These are phyloP conservation scores for Filosporella fistucella DNA, from an alignment of 495 filamentous ascomycete species.

Conservation along the genomic window DNA sequence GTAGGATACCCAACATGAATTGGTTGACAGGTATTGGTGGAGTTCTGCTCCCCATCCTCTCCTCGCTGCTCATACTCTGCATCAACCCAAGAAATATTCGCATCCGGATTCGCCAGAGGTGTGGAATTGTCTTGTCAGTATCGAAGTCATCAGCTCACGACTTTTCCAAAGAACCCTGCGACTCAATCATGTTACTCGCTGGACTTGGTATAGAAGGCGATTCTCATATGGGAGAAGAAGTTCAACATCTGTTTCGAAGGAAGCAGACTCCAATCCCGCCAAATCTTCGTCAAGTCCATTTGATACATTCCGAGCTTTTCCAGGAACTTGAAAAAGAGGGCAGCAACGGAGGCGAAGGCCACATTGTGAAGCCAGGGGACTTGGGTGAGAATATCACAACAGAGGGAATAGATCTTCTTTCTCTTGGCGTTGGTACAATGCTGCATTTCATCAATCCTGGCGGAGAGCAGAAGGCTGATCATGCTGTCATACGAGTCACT, in stretches of 20 bases:
- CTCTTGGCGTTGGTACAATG: conserved; percentile 7
- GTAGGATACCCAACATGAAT: no score
- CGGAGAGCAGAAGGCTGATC: not conserved
- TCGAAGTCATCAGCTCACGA: not conserved
- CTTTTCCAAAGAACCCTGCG: not conserved
- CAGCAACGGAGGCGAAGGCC: not conserved
- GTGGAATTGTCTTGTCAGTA: not conserved
- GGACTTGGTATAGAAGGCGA: not conserved
- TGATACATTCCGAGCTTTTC: not conserved
- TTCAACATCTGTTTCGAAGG: not conserved
- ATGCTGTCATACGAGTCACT: conserved; percentile 16
- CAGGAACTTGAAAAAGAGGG: not conserved
- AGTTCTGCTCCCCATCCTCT: not conserved
- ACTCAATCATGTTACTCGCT: not conserved
- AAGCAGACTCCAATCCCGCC: not conserved
- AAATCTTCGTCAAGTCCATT: not conserved
- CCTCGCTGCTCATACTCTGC: not conserved
- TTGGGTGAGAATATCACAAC: conserved; percentile 22
- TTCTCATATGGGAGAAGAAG: not conserved
- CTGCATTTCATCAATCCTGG: conserved; percentile 14
- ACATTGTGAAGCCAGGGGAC: not conserved
- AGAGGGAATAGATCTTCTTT: conserved; percentile 9
- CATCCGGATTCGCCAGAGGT: not conserved
- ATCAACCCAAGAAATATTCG: not conserved
- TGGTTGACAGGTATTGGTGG: no score